Conservation (phyloP, 306 rosid genomes). For the Malus sylvestris region DNA sequence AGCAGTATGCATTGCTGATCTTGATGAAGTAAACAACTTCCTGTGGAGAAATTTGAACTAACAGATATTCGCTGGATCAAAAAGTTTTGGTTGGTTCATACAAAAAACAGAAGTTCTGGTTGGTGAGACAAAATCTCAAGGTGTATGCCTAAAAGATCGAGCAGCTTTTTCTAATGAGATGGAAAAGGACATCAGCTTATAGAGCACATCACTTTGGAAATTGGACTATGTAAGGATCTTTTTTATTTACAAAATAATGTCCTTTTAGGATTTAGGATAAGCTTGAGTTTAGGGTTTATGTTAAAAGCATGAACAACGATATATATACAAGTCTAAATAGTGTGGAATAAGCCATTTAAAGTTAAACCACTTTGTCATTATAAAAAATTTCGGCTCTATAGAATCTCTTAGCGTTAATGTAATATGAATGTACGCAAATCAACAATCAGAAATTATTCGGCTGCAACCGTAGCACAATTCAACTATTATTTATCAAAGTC, state of each 20-base stretch:
- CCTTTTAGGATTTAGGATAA: background rate
- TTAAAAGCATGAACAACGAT: background rate
- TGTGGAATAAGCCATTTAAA: background rate
- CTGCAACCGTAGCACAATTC: background rate
- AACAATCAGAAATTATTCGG: too few relatives aligned
- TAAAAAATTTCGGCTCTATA: background rate
- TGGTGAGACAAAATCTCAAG: background rate
- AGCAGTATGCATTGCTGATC: too few relatives aligned
- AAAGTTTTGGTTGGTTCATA: background rate
- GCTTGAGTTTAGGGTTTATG: background rate
- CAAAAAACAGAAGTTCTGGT: background rate
- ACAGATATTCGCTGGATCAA: conserved; percentile 8
- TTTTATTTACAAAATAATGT: background rate
- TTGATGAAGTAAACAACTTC: background rate
- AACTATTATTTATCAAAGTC: background rate
- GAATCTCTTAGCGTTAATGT: too few relatives aligned
- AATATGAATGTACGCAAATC: background rate
- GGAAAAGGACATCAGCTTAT: background rate
- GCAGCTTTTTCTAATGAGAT: background rate
- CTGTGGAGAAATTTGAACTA: background rate
- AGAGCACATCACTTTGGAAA: background rate
- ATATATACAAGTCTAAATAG: too few relatives aligned
- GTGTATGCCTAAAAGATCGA: background rate
- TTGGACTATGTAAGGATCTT: background rate
- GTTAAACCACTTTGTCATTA: too few relatives aligned